phyloP scores from a whole-genome alignment of 2,329 filamentous ascomycete genomes.

The Alternaria sp. region DNA sequence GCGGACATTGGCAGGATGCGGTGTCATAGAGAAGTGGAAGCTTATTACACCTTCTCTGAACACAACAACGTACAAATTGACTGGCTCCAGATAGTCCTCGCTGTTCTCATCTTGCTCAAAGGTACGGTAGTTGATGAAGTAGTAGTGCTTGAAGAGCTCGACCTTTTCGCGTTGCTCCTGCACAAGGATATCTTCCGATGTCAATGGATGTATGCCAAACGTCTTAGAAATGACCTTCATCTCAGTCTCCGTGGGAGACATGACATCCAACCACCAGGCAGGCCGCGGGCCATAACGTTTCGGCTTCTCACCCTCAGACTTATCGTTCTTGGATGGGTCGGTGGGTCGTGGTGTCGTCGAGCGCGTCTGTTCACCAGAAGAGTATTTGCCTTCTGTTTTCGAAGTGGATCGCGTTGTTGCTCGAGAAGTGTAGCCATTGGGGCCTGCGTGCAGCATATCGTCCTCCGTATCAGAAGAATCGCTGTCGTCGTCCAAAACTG shows the following conservation, averaged over 20 bases:
- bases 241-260: constrained; percentile 89
- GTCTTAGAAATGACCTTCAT: constrained; percentile 94
- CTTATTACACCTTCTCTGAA: constrained; percentile 95
- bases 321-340: constrained; percentile 58
- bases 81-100: constrained; percentile 89
- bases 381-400: constrained; percentile 6
- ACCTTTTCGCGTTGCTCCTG: constrained; percentile 98
- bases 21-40: constrained; percentile 96
- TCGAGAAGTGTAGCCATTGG: constrained; percentile 40
- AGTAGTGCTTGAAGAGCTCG: constrained; percentile 95
- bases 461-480: constrained; percentile 68
- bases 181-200: constrained; percentile 95
- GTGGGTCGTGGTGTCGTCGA: neutral
- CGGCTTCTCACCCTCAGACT: constrained; percentile 41
- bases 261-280: constrained; percentile 95
- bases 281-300: constrained; percentile 76
- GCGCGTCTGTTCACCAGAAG: constrained; percentile 43
- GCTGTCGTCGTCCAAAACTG: constrained; percentile 67
- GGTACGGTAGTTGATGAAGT: constrained; percentile 97
- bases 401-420: constrained; percentile 30
- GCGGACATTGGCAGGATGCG: constrained; percentile 94
- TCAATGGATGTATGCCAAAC: constrained; percentile 95
- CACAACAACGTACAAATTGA: constrained; percentile 97
- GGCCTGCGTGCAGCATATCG: constrained; percentile 32
- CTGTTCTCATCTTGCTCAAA: constrained; percentile 94